Percentiles rank a stretch among this genome's conserved stretches.
Conservation (phyloP, 495 filamentous ascomycete species). For the Penicillium robsamsonii region DNA sequence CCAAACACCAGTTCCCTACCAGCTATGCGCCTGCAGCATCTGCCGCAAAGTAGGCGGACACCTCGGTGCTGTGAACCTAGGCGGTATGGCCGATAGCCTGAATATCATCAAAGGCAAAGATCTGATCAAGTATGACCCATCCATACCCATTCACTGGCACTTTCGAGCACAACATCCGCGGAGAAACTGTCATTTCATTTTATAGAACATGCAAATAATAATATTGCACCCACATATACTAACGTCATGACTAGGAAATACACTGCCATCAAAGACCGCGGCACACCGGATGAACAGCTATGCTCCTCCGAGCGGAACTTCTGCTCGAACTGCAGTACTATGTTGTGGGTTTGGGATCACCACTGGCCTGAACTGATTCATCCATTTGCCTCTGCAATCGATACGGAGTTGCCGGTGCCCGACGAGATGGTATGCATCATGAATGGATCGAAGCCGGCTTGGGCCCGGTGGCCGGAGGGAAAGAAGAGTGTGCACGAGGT, state of each 20-base stretch:
- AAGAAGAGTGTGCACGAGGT: constrained; percentile 46
- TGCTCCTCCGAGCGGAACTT: constrained; percentile 52
- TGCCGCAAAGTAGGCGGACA: constrained; percentile 55
- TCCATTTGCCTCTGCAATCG: constrained; percentile 57
- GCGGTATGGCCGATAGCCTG: constrained; percentile 47
- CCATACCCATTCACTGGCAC: background rate
- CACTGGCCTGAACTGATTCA: constrained; percentile 57
- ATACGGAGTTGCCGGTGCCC: constrained; percentile 50
- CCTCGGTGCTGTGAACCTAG: constrained; percentile 50
- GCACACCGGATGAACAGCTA: constrained; percentile 40
- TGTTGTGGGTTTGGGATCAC: constrained; percentile 51
- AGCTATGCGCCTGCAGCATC: constrained; percentile 57
- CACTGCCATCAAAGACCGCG: constrained; percentile 48
- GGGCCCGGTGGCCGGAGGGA: constrained; percentile 52
- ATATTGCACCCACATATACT: background rate
- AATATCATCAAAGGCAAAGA: constrained; percentile 48
- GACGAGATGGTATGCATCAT: constrained; percentile 55
- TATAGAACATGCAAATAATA: background rate
- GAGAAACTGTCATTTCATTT: background rate
- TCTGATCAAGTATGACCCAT: constrained; percentile 44
- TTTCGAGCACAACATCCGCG: background rate
- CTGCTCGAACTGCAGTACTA: constrained; percentile 51
- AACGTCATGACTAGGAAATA: constrained; percentile 45
- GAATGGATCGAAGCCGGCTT: constrained; percentile 48
- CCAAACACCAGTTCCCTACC: constrained; percentile 53